Conservation (phyloP, 1,284 basidiomycete genomes). For the Ustilago sp. region DNA sequence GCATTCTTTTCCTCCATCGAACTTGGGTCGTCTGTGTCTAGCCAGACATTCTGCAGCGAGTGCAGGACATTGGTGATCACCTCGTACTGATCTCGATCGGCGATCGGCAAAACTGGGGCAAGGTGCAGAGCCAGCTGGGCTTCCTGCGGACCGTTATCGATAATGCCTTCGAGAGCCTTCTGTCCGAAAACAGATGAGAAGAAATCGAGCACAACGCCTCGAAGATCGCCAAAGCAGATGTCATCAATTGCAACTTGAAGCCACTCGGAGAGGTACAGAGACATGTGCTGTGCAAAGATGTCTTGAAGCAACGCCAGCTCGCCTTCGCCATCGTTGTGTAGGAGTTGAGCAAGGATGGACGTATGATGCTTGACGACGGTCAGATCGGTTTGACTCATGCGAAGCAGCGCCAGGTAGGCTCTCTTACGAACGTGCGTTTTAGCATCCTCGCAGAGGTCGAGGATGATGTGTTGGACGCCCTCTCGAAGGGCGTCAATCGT, state of each 20-base stretch:
- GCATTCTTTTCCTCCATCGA: neutral
- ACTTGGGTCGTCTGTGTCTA: neutral
- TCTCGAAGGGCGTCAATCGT: constrained; percentile 2
- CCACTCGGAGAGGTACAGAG: constrained; percentile 5
- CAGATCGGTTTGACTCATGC: constrained; percentile 21
- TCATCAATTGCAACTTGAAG: constrained; percentile 19
- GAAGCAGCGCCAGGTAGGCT: constrained; percentile 11
- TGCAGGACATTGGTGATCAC: constrained; percentile 11
- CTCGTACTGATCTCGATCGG: neutral
- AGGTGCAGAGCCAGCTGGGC: constrained; percentile 15
- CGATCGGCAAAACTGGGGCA: constrained; percentile 16
- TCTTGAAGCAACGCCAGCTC: constrained; percentile 15
- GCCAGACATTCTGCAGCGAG: constrained; percentile 30
- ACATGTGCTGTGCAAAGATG: constrained; percentile 15
- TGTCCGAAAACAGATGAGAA: neutral
- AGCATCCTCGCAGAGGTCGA: constrained; percentile 25
- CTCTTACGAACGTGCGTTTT: constrained; percentile 1
- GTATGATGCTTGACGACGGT: constrained; percentile 19
- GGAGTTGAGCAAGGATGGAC: constrained; percentile 19
- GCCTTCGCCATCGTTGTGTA: constrained; percentile 15
- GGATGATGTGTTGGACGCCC: constrained; percentile 12
- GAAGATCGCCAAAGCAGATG: neutral
- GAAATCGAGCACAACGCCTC: constrained; percentile 12
- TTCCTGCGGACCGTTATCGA: constrained; percentile 9
- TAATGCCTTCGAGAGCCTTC: neutral